These are phyloP conservation scores for Trichoderma endophyticum DNA, from an alignment of 2,329 filamentous ascomycete genomes.

Conservation along the genomic window DNA sequence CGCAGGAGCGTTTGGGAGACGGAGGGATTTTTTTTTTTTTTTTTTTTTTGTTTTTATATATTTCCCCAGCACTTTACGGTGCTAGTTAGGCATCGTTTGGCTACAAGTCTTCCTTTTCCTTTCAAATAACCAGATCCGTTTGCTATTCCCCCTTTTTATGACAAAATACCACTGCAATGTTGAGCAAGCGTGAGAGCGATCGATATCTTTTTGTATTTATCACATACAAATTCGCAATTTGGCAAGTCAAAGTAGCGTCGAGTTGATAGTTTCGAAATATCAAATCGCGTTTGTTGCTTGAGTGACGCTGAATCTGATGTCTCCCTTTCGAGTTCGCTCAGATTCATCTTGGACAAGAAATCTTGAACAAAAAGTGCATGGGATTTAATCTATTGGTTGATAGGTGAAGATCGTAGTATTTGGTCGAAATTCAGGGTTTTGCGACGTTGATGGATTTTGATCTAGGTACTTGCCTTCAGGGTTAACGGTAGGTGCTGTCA, in stretches of 20 bases:
- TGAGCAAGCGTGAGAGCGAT: neutral
- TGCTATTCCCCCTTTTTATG: neutral
- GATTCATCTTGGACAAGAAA: neutral
- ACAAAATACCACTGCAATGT: neutral
- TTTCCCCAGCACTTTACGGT: neutral
- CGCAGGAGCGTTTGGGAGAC: neutral
- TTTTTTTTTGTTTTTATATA: neutral
- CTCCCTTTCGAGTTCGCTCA: neutral
- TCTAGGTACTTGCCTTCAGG: too few species aligned
- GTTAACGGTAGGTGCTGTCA: too few species aligned
- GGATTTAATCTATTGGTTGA: too few species aligned
- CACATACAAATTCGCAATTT: neutral
- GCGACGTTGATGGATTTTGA: too few species aligned
- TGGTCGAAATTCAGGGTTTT: too few species aligned
- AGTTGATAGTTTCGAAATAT: neutral
- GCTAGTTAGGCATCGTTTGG: neutral
- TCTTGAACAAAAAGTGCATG: too few species aligned
- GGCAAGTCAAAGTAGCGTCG: neutral
- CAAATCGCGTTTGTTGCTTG: neutral
- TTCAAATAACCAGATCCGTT: neutral
- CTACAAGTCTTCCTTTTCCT: neutral
- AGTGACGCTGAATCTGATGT: neutral
- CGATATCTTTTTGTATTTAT: neutral
- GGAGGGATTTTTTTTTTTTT: neutral
- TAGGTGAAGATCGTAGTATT: too few species aligned